These are phyloP conservation scores for Oryza officinalis DNA, from an alignment of 176 grass and related monocot species.

Conservation along the genomic window DNA sequence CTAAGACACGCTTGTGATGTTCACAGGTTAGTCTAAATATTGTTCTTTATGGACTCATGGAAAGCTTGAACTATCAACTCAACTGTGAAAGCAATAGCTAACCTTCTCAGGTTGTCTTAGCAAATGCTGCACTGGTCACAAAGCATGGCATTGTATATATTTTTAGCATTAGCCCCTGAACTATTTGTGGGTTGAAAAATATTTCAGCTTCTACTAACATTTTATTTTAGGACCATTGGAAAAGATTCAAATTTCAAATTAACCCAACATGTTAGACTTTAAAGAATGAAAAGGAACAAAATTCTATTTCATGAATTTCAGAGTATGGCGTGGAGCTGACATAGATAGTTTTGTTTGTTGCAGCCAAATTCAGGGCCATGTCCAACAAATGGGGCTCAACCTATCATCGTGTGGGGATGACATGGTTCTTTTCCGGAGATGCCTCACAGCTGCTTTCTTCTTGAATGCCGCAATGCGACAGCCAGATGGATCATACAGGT, in stretches of 20 bases:
- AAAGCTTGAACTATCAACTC: not conserved
- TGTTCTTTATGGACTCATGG: not conserved
- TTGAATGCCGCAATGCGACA: constrained; percentile 82
- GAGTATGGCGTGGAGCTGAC: constrained; percentile 14
- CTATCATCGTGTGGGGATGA: constrained; percentile 80
- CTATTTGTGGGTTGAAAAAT: not conserved
- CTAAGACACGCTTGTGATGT: constrained; percentile 75
- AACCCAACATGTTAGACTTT: not conserved
- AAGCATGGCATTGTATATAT: not conserved
- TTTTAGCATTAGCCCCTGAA: not conserved
- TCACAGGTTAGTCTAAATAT: constrained; percentile 61
- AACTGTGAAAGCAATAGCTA: not conserved
- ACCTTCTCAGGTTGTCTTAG: not conserved
- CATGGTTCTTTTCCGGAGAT: constrained; percentile 76
- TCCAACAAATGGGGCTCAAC: constrained; percentile 72
- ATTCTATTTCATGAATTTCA: not conserved
- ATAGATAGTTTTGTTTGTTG: constrained; percentile 22
- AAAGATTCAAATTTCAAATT: not conserved
- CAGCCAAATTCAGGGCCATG: constrained; percentile 90
- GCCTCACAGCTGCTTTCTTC: constrained; percentile 81
- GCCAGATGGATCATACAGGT: constrained; percentile 88
- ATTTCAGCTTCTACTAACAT: not conserved
- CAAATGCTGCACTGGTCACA: not conserved
- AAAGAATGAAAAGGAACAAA: not conserved
- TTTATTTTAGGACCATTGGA: not conserved